Percentiles rank a stretch among this genome's conserved stretches.
These are phyloP conservation scores for Fragaria iinumae DNA, from an alignment of 306 rosid genomes.

Conservation along the genomic window DNA sequence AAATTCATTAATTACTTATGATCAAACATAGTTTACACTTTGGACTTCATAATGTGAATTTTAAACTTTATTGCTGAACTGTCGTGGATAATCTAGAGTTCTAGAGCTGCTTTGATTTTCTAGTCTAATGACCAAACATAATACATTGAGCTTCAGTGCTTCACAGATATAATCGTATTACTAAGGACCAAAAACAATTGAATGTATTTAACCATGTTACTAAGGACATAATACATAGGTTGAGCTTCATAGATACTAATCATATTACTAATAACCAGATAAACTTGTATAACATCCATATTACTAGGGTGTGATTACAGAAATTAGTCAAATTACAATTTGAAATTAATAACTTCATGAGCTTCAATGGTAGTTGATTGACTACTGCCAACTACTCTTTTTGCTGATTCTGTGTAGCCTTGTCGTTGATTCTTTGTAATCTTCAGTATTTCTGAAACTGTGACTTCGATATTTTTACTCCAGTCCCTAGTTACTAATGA, in stretches of 20 bases:
- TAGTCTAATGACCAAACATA: not conserved
- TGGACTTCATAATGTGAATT: not conserved
- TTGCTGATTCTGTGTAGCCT: not conserved
- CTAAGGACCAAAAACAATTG: not conserved
- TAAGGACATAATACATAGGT: not conserved
- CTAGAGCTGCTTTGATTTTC: not conserved
- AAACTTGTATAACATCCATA: not conserved
- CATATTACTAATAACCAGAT: not conserved
- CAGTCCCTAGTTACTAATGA: not conserved
- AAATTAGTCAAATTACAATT: not conserved
- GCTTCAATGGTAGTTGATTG: not conserved
- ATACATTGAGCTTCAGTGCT: not conserved
- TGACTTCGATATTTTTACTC: not conserved
- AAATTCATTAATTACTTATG: not conserved
- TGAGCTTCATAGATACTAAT: not conserved
- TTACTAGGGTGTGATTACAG: not conserved
- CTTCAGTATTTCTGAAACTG: not conserved
- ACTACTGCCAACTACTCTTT: not conserved
- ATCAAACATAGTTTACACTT: not conserved
- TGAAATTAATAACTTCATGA: not conserved
- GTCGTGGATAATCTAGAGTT: too few species aligned
- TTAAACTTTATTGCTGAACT: not conserved
- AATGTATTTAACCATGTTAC: not conserved
- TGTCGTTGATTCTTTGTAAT: not conserved
- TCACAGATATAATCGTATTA: not conserved